phyloP scores from a whole-genome alignment of 345 rosid species.

The Rhizophora apiculata region DNA sequence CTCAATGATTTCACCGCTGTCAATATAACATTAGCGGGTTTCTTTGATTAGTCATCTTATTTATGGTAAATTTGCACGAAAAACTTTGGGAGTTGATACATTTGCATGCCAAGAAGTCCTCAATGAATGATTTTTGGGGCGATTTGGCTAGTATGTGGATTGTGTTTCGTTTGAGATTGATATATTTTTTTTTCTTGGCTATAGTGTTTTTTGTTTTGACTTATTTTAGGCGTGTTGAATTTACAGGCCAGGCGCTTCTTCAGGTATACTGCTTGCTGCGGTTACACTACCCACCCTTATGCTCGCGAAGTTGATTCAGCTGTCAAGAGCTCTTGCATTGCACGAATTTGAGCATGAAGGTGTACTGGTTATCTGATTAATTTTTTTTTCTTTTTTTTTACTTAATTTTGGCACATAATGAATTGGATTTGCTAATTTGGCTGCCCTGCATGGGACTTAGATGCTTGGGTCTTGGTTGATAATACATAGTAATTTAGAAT shows the following conservation, averaged over 20 bases:
- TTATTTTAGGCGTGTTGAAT: neutral
- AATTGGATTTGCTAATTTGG: neutral
- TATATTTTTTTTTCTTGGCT: neutral
- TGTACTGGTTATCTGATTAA: constrained; percentile 14
- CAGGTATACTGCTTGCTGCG: constrained; percentile 84
- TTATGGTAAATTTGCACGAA: too few species aligned
- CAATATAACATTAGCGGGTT: too few species aligned
- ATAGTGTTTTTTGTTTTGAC: neutral
- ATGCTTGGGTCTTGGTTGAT: too few species aligned
- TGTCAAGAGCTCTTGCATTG: constrained; percentile 54
- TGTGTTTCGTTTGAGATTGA: too few species aligned
- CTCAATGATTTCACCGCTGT: too few species aligned
- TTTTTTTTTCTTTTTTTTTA: neutral
- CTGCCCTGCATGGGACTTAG: too few species aligned
- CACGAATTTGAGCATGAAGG: constrained; percentile 55
- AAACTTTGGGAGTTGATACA: too few species aligned
- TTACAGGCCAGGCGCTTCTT: constrained; percentile 73
- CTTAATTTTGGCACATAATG: neutral
- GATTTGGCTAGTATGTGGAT: too few species aligned
- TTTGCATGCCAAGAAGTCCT: too few species aligned
- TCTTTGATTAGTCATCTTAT: too few species aligned
- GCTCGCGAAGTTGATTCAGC: constrained; percentile 71
- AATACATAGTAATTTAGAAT: too few species aligned
- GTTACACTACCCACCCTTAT: constrained; percentile 75
- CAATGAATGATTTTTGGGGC: too few species aligned